Evolutionary conservation across 306 rosid species (phyloP).

Genomic region (Herpetospermum pedunculosum): DNA sequence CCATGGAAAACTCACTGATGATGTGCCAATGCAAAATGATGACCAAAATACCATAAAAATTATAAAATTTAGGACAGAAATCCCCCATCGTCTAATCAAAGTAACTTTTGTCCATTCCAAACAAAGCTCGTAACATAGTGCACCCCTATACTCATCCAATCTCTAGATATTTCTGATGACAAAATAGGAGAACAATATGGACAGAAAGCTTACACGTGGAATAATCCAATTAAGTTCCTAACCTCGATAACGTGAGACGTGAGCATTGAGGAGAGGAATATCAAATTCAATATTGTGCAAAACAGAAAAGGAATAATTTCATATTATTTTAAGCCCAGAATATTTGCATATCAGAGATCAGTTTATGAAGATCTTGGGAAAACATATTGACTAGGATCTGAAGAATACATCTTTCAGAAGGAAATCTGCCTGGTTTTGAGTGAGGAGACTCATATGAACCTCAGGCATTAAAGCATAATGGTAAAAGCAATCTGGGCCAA

Average conservation of each 20-base stretch:
- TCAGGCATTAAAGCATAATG: background rate
- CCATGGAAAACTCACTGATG: background rate
- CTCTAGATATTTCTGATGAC: background rate
- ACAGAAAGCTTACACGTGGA: background rate
- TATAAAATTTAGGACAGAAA: background rate
- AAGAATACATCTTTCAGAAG: background rate
- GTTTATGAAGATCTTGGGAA: background rate
- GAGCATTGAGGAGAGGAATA: background rate
- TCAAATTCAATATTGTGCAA: background rate
- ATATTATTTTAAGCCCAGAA: background rate
- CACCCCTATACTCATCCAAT: background rate
- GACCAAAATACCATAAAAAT: background rate
- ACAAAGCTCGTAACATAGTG: background rate
- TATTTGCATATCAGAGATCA: background rate
- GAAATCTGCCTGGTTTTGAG: background rate
- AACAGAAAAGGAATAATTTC: background rate
- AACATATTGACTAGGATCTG: background rate
- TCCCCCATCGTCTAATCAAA: background rate
- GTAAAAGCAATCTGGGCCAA: background rate
- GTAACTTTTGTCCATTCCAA: background rate
- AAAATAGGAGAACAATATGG: background rate
- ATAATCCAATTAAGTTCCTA: background rate
- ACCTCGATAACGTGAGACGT: no score
- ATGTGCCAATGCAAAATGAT: background rate
- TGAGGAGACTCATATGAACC: background rate